Evolutionary conservation across 2,329 filamentous ascomycete genomes (phyloP).

Genomic region (Apiospora hydei): DNA sequence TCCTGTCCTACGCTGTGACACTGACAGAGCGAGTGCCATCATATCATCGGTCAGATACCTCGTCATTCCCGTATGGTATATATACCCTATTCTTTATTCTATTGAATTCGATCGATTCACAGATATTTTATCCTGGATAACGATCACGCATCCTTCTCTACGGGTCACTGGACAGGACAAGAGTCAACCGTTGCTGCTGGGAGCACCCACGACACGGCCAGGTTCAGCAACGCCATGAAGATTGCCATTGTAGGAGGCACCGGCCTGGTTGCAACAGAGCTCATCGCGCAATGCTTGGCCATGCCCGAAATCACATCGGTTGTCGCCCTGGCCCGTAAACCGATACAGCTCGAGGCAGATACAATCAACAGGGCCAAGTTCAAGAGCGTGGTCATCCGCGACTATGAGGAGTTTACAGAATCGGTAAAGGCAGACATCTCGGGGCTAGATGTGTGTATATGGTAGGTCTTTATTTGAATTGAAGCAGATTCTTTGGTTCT

Average conservation of each 20-base stretch:
- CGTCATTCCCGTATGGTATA: background rate
- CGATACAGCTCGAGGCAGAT: conserved; percentile 37
- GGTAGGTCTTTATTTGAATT: conserved; percentile 25
- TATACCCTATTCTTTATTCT: background rate
- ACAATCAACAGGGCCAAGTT: conserved; percentile 43
- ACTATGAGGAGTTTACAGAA: conserved; percentile 51
- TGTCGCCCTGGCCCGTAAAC: conserved; percentile 50
- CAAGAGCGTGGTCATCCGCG: conserved; percentile 46
- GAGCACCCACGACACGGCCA: background rate
- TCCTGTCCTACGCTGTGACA: background rate
- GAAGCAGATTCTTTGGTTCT: background rate
- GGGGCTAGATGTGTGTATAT: conserved; percentile 49
- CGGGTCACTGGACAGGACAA: background rate
- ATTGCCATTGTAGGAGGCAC: conserved; percentile 51
- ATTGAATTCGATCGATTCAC: too few species aligned
- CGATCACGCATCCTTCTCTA: background rate
- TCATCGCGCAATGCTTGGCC: conserved; percentile 51
- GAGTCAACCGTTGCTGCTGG: background rate
- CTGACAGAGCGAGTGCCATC: too few species aligned
- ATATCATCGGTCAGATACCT: too few species aligned
- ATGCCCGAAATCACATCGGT: conserved; percentile 47
- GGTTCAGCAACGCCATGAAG: conserved; percentile 45
- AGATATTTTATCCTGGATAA: too few species aligned
- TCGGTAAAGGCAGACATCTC: conserved; percentile 47
- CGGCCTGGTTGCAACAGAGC: conserved; percentile 50